Evolutionary conservation across 1,284 basidiomycete species (phyloP), one percentile per base, ranked within the genome.

Genomic region (Stygiomarasmius scandens): DNA sequence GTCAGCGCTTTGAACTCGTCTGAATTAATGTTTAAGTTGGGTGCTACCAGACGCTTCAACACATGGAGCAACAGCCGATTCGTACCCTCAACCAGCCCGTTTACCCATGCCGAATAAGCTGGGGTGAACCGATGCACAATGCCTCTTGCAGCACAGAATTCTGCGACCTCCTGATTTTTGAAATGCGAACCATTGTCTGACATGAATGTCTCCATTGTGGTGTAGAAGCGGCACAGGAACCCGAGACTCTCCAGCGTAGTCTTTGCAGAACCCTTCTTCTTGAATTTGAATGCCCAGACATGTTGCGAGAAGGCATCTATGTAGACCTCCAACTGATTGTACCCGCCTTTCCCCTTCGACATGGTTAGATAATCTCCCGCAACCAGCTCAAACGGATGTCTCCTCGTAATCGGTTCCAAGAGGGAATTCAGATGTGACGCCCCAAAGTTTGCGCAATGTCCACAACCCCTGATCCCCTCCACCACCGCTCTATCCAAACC

Each of bases 71-170:
- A 56, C 1, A 69, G 51, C 8, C 64, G 61, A 49, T 78, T 78
- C 0, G 66, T 58, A 3, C 68, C 69, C 52, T 77, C 70, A 0
- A 76, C 61, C 0, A 77, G 66, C 0, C 76, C 71, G 25, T 76
- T 77, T 9, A 75, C 59, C 71, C 74, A 77, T 1, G 75, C 73
- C 3, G 76, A 69, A 54, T 79, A 78, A 14, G 74, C 70, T 0
- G 74, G 58, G 0, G 69, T 61, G 0, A 71, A 53, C 0, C 71
- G 62, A 6, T 63, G 58, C 2, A 63, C 52, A 1, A 65, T 65
- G 0, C 61, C 59, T 19, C 68, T 52, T 10, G 59, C 38, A 4
- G 62, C 52, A 49, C 74, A 78, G 54, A 66, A 71, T 0, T 59
- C 61, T 0, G 41, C 9, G 0, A 79, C 69, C 1, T 68, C 65